phyloP scores from a whole-genome alignment of 2,329 filamentous ascomycete genomes.

The Alternaria ventricosa region DNA sequence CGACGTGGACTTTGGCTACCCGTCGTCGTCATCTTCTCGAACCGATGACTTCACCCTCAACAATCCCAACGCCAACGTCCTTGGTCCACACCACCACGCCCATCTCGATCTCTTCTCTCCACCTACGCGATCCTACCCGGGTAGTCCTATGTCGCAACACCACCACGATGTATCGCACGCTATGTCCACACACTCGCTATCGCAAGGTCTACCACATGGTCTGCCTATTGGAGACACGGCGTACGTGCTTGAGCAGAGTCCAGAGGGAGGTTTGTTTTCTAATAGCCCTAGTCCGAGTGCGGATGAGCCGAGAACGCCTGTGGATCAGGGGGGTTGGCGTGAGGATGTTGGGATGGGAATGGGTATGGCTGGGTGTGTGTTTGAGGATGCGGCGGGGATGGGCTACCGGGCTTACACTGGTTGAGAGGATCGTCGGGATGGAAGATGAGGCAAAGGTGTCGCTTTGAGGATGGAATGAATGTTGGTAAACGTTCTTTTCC shows the following conservation, averaged over 20 bases:
- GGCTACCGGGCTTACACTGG: conserved; percentile 12
- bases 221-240: conserved; percentile 14
- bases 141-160: neutral
- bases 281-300: conserved; percentile 24
- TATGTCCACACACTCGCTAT: neutral
- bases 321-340: conserved; percentile 14
- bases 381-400: conserved; percentile 13
- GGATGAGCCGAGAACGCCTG: conserved; percentile 33
- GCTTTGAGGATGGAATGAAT: neutral
- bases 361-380: conserved; percentile 1
- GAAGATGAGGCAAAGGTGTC: neutral
- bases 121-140: neutral
- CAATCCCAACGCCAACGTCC: neutral
- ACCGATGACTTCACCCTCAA: conserved; percentile 11
- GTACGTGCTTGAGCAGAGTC: conserved; percentile 27
- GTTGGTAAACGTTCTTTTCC: neutral
- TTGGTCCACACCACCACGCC: neutral
- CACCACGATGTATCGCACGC: neutral
- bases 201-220: neutral
- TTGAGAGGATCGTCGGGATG: neutral
- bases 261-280: conserved; percentile 31
- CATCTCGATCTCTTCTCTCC: conserved; percentile 13
- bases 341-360: conserved; percentile 17
- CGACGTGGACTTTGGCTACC: conserved; percentile 27
- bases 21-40: neutral